A percentile compares a stretch with the other conserved stretches of the same genome.
Conservation (phyloP, 805 yeast genomes). For the Candida tammaniensis region DNA sequence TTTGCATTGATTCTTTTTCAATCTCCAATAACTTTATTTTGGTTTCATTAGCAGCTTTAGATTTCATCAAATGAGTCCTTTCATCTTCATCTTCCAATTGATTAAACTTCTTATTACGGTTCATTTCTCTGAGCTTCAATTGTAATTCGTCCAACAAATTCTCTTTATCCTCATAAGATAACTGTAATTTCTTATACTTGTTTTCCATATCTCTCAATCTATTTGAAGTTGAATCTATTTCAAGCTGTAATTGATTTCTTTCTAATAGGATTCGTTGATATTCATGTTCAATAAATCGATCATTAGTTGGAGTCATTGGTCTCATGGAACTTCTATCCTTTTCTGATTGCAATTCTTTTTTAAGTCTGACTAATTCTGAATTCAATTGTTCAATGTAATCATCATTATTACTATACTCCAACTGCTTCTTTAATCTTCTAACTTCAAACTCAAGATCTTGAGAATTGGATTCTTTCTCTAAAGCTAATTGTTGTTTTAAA, state of each 20-base stretch:
- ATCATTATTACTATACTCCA: constrained; percentile 8
- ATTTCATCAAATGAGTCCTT: constrained; percentile 30
- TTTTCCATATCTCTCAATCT: constrained; percentile 22
- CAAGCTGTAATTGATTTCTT: constrained; percentile 13
- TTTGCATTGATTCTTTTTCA: constrained; percentile 27
- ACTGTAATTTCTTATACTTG: constrained; percentile 12
- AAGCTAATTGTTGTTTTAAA: constrained; percentile 34
- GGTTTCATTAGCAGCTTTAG: constrained; percentile 37
- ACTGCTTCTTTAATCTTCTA: constrained; percentile 11
- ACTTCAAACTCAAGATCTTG: constrained; percentile 11
- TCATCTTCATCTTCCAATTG: constrained; percentile 31
- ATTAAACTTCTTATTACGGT: constrained; percentile 20
- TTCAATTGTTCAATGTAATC: constrained; percentile 9
- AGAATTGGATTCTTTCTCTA: constrained; percentile 19
- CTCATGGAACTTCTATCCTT: constrained; percentile 4
- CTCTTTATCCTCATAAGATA: constrained; percentile 34
- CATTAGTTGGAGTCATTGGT: background rate
- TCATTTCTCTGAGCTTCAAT: constrained; percentile 29
- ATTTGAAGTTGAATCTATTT: constrained; percentile 36
- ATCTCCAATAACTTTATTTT: constrained; percentile 32
- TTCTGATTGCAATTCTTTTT: constrained; percentile 9
- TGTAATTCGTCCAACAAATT: constrained; percentile 31
- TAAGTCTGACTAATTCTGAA: constrained; percentile 7
- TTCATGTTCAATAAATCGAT: constrained; percentile 8
- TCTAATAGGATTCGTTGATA: constrained; percentile 13